Conservation (phyloP, 768 basidiomycete genomes). For the Suillus subluteus region DNA sequence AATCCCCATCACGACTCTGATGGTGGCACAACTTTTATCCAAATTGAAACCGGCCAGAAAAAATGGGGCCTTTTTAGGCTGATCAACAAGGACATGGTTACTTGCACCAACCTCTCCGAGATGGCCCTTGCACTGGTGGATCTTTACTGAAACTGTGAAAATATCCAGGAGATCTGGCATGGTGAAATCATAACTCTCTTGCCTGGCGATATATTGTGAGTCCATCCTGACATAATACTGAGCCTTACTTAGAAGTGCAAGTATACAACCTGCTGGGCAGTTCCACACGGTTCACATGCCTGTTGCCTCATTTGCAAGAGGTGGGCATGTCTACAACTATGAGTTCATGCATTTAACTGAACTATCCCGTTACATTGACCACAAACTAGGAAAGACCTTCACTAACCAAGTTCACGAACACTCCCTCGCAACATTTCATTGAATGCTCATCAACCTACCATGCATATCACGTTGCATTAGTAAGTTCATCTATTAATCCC, state of each 20-base stretch:
- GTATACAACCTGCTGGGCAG: not conserved
- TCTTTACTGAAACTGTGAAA: not conserved
- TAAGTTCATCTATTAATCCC: too few relatives aligned
- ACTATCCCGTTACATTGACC: not conserved
- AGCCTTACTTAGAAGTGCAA: not conserved
- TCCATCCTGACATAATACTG: not conserved
- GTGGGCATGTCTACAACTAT: not conserved
- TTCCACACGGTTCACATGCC: not conserved
- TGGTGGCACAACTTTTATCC: too few relatives aligned
- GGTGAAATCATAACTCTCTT: not conserved
- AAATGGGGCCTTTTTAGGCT: too few relatives aligned
- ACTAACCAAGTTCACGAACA: not conserved
- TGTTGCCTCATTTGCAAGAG: not conserved
- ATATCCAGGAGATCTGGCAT: not conserved
- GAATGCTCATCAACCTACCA: not conserved
- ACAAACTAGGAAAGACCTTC: not conserved
- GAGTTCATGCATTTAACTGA: not conserved
- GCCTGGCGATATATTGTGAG: not conserved
- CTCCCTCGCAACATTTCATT: not conserved
- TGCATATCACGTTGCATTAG: not conserved
- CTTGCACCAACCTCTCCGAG: not conserved
- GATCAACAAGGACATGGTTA: not conserved
- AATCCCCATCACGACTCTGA: too few relatives aligned
- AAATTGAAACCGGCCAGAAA: too few relatives aligned
- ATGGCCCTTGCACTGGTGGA: not conserved